Base-by-base conservation (phyloP, 352 stramenopile genomes). In the Globisporangium cylindrosporum region DNA sequence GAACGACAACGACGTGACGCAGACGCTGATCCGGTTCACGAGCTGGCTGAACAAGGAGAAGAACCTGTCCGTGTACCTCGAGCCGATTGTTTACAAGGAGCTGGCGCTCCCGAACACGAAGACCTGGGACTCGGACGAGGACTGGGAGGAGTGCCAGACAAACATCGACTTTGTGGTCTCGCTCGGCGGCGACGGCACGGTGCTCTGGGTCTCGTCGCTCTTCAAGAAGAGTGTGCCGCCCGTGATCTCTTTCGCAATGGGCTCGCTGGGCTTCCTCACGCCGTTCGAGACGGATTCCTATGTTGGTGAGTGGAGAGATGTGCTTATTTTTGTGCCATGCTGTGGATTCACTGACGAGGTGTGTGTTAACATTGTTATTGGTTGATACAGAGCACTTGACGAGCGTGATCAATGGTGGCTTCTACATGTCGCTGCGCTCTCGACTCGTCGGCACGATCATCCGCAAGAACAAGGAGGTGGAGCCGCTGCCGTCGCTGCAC, bases 191-290 rank as follows among this genome's bases (percentile, higher is more conserved):
- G 98, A 99, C 73, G 98, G 98, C 25, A 96, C 89, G 0, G 85
- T 96, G 60, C 68, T 96, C n/a, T 96, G 87, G 87, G 87, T 94
- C 22, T 94, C 89, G 27, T 95, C 87, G 25, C 80, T 96, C 61
- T 95, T 93, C 65, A 81, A 78, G 36, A 91, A 97, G 70, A 97
- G 94, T 49, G 89, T 98, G 24, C 97, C 97, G 18, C 97, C 97
- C 0, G 94, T 99, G 57, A 78, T 99, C 38, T 97, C 91, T 10
- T 92, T 99, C 22, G 92, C 94, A 0, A 97, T 98, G 74, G 97
- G 97, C 29, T 98, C 90, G 59, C 77, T 99, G 18, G 97, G 97
- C 1, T 99, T 99, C 69, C 82, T 99, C 27, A 98, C 97, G 36
- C 92, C 93, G 3, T 99, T 99, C 78, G 78, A 97, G 51, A 77